Evolutionary conservation across 163 green algal species (phyloP).

Genomic region (Chloromonas sp.): DNA sequence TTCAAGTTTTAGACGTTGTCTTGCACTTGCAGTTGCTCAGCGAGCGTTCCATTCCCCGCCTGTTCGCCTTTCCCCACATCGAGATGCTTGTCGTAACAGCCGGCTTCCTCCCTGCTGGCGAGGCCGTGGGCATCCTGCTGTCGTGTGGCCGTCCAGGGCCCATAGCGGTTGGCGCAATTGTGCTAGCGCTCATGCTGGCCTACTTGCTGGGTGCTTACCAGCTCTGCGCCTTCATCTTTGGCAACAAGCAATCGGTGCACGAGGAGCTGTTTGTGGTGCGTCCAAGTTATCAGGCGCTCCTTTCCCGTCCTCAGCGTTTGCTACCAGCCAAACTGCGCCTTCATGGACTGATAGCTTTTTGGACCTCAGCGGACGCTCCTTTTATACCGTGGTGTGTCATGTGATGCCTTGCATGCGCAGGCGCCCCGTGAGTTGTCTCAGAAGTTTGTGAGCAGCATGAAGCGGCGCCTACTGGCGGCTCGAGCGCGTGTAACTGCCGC

Average conservation of each 20-base stretch:
- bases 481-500: not conserved
- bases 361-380: too few relatives aligned
- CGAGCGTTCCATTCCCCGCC: not conserved
- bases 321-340: not conserved
- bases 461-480: not conserved
- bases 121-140: conserved; percentile 1
- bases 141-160: not conserved
- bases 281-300: not conserved
- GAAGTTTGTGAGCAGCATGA: conserved; percentile 4
- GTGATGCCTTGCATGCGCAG: not conserved
- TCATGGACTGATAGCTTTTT: not conserved
- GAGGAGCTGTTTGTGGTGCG: conserved; percentile 3
- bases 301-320: too few relatives aligned
- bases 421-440: not conserved
- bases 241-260: not conserved
- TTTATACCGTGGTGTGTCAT: too few relatives aligned
- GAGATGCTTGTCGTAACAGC: not conserved
- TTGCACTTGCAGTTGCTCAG: not conserved
- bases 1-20: too few relatives aligned
- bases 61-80: not conserved
- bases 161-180: not conserved
- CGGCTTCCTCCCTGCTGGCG: not conserved
- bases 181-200: not conserved
- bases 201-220: not conserved
- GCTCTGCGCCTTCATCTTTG: not conserved